Evolutionary conservation across 2,329 filamentous ascomycete species (phyloP).

Genomic region (Rosellinia necatrix): DNA sequence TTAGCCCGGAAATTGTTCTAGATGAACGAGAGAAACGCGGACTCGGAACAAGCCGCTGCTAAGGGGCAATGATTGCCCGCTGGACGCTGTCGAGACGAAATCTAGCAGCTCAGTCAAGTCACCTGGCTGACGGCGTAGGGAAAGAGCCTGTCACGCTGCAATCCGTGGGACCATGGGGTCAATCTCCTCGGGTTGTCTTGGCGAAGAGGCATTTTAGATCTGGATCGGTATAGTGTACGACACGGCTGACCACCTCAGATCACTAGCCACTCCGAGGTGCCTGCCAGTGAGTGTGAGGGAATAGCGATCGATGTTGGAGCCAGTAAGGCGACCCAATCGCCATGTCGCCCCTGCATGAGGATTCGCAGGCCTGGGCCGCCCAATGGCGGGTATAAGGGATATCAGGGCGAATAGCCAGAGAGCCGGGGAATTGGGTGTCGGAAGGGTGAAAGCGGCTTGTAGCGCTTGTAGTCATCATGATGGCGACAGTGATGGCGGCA

Average conservation of each 20-base stretch:
- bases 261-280: no score
- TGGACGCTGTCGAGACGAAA: background rate
- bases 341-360: no score
- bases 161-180: background rate
- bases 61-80: constrained; percentile 17
- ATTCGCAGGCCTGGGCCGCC: no score
- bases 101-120: background rate
- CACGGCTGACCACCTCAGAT: constrained; percentile 7
- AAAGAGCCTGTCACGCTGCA: constrained; percentile 1
- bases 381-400: no score
- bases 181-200: background rate
- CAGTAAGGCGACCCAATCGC: no score
- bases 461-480: no score
- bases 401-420: no score
- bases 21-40: constrained; percentile 20
- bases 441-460: no score
- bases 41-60: constrained; percentile 23
- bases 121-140: constrained; percentile 1
- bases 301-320: no score
- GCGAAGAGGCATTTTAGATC: background rate
- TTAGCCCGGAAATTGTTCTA: constrained; percentile 30
- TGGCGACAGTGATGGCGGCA: no score
- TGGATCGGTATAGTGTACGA: background rate
- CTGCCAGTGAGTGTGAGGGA: no score
- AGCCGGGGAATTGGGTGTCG: no score